Percentiles rank a stretch among this genome's conserved stretches.
Evolutionary conservation across 2,329 filamentous ascomycete genomes (phyloP).

Genomic region (Alternaria longipes): DNA sequence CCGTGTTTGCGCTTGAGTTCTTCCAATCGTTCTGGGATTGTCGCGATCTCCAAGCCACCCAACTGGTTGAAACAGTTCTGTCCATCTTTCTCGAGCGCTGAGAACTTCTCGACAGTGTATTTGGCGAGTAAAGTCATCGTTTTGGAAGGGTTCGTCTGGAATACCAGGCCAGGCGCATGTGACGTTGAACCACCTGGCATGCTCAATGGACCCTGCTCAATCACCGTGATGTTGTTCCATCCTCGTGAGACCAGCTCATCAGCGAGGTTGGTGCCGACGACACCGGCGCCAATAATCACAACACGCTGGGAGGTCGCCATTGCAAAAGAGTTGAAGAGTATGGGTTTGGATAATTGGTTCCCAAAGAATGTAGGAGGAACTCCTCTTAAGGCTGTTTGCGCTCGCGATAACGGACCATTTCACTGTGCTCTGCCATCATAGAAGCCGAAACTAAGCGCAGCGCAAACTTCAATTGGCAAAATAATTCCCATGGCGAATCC

Average conservation of each 20-base stretch:
- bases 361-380: conserved; percentile 3
- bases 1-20: conserved; percentile 71
- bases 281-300: conserved; percentile 65
- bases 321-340: conserved; percentile 4
- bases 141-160: conserved; percentile 68
- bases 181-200: conserved; percentile 73
- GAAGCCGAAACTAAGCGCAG: conserved; percentile 38
- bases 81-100: conserved; percentile 57
- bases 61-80: conserved; percentile 69
- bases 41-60: conserved; percentile 70
- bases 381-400: conserved; percentile 25
- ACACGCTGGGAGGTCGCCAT: conserved; percentile 50
- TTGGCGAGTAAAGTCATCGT: conserved; percentile 67
- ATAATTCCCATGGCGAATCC: conserved; percentile 30
- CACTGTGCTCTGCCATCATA: conserved; percentile 19
- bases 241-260: conserved; percentile 70
- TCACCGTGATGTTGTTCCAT: conserved; percentile 70
- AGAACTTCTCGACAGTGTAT: conserved; percentile 70
- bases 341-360: conserved; percentile 4
- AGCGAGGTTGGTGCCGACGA: conserved; percentile 70
- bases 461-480: conserved; percentile 33
- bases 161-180: conserved; percentile 71
- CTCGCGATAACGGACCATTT: conserved; percentile 36
- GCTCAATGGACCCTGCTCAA: conserved; percentile 69
- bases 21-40: conserved; percentile 65